Evolutionary conservation across 768 basidiomycete genomes (phyloP), one percentile per base, ranked within the genome.

Genomic region (Hericium alpestre): DNA sequence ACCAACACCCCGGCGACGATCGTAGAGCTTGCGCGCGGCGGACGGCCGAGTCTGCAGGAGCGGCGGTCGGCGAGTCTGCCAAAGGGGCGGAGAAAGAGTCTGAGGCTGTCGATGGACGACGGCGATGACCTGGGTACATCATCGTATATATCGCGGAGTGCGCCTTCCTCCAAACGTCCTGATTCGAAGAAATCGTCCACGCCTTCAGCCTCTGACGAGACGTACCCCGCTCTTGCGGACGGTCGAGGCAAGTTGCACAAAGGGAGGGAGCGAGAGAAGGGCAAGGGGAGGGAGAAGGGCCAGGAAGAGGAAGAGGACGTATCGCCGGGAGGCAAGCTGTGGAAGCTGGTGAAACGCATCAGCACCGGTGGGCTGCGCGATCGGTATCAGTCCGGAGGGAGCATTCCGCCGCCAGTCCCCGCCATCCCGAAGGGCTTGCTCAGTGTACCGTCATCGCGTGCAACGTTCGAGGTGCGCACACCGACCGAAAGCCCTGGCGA

Each of bases 261-360:
- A 20, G 40, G 27, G 16, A 23, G 18, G 8, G 27, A 20, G 25
- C 22, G 41, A 23, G 37, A 38, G 9, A 8, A 38, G 7, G 11
- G 32, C 13, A 22, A 46, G 18, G 39, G 39, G 15, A 60, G 58
- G 39, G 58, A 48, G 23, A 66, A 62, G 57, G 66, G 63, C 15
- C 59, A 46, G 18, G 53, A 58, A 7, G 70, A 71, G 2, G 71
- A 72, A 11, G 62, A 63, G 0, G 71, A 72, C 1, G 55, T 63
- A 0, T 67, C 70, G 4, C 59, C 63, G 2, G 62, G 61, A 3
- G 73, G 72, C 51, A 81, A 74, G 62, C 67, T 87, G 2, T 87
- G 84, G 84, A 83, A 76, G 67, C 65, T 89, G 53, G 76, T 88
- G 75, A 87, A 85, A 67, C 76, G 83, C 41, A 79, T 89, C 58